Conservation (phyloP, 441 rosid species). For the Adansonia gregorii region DNA sequence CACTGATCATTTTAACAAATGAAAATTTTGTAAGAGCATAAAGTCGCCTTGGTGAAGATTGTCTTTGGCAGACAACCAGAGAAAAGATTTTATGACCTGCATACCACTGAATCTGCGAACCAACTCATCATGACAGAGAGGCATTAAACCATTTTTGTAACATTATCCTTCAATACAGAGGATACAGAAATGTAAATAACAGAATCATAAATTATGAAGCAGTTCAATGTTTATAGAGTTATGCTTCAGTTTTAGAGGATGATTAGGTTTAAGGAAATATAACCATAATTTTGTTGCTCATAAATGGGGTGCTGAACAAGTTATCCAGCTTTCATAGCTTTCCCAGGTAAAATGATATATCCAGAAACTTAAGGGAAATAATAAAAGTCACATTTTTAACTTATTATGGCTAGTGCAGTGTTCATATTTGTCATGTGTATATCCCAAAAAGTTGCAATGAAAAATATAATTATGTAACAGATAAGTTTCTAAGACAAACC, state of each 20-base stretch:
- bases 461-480: conserved; percentile 26
- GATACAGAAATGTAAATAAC: conserved; percentile 3
- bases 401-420: not conserved
- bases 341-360: conserved; percentile 2
- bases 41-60: not conserved
- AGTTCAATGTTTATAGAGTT: not conserved
- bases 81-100: not conserved
- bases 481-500: conserved; percentile 57
- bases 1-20: not conserved
- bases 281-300: conserved; percentile 5
- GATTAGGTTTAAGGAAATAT: not conserved
- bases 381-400: not conserved
- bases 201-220: conserved; percentile 20
- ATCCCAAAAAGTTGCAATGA: conserved; percentile 9
- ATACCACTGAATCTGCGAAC: not conserved
- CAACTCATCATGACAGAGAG: not conserved
- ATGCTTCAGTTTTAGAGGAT: not conserved
- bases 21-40: not conserved
- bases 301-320: conserved; percentile 17
- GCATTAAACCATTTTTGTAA: conserved; percentile 9
- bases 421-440: not conserved
- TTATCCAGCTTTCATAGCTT: not conserved
- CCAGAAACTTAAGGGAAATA: conserved; percentile 21
- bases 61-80: not conserved
- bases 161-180: conserved; percentile 13